Evolutionary conservation across 176 grass and related monocot species (phyloP), one percentile per base, ranked within the genome.

Genomic region (Juncus inflexus): DNA sequence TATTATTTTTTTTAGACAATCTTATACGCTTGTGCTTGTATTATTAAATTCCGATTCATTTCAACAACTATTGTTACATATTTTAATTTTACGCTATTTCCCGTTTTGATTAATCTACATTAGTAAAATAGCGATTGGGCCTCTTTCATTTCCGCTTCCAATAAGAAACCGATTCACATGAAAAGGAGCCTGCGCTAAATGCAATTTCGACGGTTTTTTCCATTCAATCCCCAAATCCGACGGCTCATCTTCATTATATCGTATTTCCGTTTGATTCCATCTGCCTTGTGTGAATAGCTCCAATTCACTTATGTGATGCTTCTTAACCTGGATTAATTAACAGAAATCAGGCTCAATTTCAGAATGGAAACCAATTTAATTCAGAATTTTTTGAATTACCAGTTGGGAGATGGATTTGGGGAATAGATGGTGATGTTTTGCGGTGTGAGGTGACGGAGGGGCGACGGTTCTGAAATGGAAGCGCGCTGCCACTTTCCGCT

Each of bases 141-240:
- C 94, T 74, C 94, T 91, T 77, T 99, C 88, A 66, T 91, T 99
- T 66, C 94, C 94, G 39, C 88, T 99, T 55, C 94, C 94, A 79
- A 99, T 89, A n/a, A 99, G 77, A 99, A 92, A 99, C 75, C 94
- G 82, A 64, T 60, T 92, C 64, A 60, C 83, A 78, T 84, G 64
- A 77, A 82, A 83, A 53, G 94, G 88, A 55, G 85, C 76, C 65
- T 84, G 82, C 11, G 72, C 55, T 61, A 78, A 89, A 67, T 77
- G 83, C 79, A 83, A 85, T 62, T 69, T 57, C 55, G 86, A 54
- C 64, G 88, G 85, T 69, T 81, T 47, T 70, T 89, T 99, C 87
- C 88, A 99, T 42, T 69, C 84, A 77, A 99, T 71, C 40, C 79
- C 80, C 51, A 99, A 62, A 89, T 99, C 85, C 64, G 91, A 83